Base-by-base conservation (phyloP, 2,329 filamentous ascomycete species). In the Epichloe brachyelytri region DNA sequence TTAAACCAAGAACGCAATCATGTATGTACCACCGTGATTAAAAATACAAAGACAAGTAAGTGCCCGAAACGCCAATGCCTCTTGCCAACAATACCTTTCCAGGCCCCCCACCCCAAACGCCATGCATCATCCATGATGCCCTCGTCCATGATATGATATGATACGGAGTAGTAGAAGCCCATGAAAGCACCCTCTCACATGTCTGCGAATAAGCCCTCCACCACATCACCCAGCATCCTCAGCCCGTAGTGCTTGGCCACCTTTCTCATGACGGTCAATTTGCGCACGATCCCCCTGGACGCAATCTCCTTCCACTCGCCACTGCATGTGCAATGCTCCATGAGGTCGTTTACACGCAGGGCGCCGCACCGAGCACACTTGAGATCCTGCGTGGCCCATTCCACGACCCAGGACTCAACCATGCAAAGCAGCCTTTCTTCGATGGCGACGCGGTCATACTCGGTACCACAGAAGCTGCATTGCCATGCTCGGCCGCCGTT, bases 251-350 rank as follows among this genome's bases (percentile, higher is more conserved):
- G 89, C 59, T 72, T 76, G 7, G 87, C 87, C 46, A 95, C 90
- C 49, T 78, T 82, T 57, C 73, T 75, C 67, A 88, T 83, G 4
- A 95, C 85, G 41, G 66, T 74, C 60, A 97, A 60, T 63, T 72
- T 77, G 63, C 73, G 79, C 61, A 78, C 68, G 26, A 91, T 71
- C 85, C 33, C 79, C 56, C 77, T 75, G 58, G 83, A 78, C 53
- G 90, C 74, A 19, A 82, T 87, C 57, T 80, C 80, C 17, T 75
- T 77, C 93, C 93, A 98, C 53, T 79, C 78, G 3, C 93, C 93
- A 54, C 87, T 88, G 72, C 93, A 98, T 11, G 83, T 85, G 68
- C 94, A 98, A 67, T 97, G 90, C 66, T 96, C 91, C 82, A 93
- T 89, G 60, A 97, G 94, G 62, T 96, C 91, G 64, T 95, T 97